Evolutionary conservation across 2,329 filamentous ascomycete genomes (phyloP).

Genomic region (Cladophialophora chaetospira): DNA sequence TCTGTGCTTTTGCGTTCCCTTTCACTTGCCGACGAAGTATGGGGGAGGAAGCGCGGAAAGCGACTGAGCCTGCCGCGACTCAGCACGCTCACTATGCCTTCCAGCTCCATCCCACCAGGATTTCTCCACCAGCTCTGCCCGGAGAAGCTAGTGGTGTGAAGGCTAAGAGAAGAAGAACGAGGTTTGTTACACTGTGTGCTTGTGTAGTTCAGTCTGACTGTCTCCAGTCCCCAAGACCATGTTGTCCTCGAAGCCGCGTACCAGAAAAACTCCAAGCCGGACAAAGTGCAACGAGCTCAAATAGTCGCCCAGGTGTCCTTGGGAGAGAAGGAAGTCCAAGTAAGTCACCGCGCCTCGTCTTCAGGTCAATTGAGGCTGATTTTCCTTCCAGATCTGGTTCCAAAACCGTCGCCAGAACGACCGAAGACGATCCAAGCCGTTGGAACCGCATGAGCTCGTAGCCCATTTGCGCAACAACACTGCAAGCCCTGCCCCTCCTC

Average conservation of each 20-base stretch:
- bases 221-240: constrained; percentile 78
- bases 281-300: constrained; percentile 80
- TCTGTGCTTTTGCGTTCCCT: no score
- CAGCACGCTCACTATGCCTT: constrained; percentile 12
- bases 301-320: constrained; percentile 84
- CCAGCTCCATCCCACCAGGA: constrained; percentile 11
- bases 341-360: constrained; percentile 43
- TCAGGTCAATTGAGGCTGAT: constrained; percentile 36
- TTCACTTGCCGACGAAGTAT: no score
- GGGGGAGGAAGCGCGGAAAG: constrained; percentile 5
- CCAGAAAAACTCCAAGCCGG: constrained; percentile 80
- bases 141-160: constrained; percentile 8
- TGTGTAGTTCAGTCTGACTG: not conserved
- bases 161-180: constrained; percentile 31
- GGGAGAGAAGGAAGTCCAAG: constrained; percentile 95
- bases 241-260: constrained; percentile 85
- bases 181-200: constrained; percentile 15
- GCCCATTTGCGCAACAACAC: constrained; percentile 35
- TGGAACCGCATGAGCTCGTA: constrained; percentile 74
- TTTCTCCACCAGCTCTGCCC: constrained; percentile 9
- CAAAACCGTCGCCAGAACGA: constrained; percentile 94
- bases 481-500: constrained; percentile 15
- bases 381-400: constrained; percentile 79
- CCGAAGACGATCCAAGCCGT: constrained; percentile 80
- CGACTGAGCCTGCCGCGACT: not conserved